A percentile compares a stretch with the other conserved stretches of the same genome.
These are phyloP conservation scores for Leccinum idahoense DNA, from an alignment of 1,284 basidiomycete genomes.

Conservation along the genomic window DNA sequence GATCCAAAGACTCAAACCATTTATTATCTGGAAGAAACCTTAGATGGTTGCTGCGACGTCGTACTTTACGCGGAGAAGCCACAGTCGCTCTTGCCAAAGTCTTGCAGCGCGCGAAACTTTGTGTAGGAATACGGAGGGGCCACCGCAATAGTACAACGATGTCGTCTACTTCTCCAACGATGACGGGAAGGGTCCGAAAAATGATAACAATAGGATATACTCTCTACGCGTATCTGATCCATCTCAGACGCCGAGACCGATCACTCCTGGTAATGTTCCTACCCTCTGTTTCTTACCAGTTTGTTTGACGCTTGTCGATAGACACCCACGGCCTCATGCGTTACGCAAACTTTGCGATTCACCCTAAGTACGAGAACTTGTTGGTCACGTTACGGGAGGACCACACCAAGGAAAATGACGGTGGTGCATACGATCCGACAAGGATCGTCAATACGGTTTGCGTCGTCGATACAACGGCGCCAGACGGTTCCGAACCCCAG, in stretches of 20 bases:
- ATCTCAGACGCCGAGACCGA: neutral
- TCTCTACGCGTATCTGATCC: neutral
- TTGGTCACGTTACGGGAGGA: slow-evolving; percentile 43
- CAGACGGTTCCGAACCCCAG: neutral
- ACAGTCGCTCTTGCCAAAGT: slow-evolving; percentile 24
- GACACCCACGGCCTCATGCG: slow-evolving; percentile 34
- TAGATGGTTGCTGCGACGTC: slow-evolving; percentile 21
- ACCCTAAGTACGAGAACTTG: slow-evolving; percentile 15
- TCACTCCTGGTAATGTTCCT: slow-evolving; percentile 17
- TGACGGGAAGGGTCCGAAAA: slow-evolving; percentile 1
- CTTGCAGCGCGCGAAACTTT: slow-evolving; percentile 29
- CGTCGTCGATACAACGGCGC: neutral
- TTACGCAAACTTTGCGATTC: slow-evolving; percentile 38
- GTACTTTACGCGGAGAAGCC: slow-evolving; percentile 4
- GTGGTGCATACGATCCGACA: too few relatives aligned
- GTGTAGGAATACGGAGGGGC: slow-evolving; percentile 39
- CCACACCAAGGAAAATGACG: slow-evolving; percentile 33
- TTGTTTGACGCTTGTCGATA: slow-evolving; percentile 2
- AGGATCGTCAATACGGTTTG: neutral
- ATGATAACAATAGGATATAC: slow-evolving; percentile 10
- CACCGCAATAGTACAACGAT: slow-evolving; percentile 22
- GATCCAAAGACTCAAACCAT: slow-evolving; percentile 26
- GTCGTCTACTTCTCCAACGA: slow-evolving; percentile 32
- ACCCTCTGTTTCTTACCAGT: neutral
- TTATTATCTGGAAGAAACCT: slow-evolving; percentile 37